These are phyloP conservation scores for Cucurbitaria berberidis DNA, from an alignment of 2,329 filamentous ascomycete genomes.

Conservation along the genomic window DNA sequence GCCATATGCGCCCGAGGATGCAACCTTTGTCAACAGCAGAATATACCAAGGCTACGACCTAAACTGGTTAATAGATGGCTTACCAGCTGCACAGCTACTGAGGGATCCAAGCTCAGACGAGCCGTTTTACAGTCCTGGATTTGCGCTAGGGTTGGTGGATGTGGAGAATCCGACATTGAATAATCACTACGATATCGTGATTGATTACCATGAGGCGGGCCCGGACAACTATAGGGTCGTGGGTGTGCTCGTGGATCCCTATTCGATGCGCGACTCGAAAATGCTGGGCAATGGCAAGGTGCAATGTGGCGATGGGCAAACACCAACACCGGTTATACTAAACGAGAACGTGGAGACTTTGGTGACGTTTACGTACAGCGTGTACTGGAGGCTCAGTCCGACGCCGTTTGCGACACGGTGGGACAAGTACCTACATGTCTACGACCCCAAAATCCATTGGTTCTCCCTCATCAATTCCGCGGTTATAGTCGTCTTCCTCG, in stretches of 20 bases:
- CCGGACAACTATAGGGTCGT: constrained; percentile 82
- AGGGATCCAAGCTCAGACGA: constrained; percentile 76
- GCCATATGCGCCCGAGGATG: constrained; percentile 69
- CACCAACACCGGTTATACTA: constrained; percentile 68
- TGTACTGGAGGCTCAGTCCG: constrained; percentile 82
- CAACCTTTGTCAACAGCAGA: constrained; percentile 80
- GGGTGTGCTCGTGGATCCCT: constrained; percentile 85
- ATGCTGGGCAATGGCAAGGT: constrained; percentile 60
- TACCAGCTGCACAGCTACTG: constrained; percentile 86
- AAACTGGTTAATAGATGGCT: constrained; percentile 94
- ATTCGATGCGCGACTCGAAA: constrained; percentile 68
- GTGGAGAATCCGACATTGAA: constrained; percentile 70
- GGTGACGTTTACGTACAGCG: constrained; percentile 89
- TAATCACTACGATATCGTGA: constrained; percentile 93
- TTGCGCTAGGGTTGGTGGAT: constrained; percentile 71
- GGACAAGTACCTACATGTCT: constrained; percentile 98
- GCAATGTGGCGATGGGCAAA: constrained; percentile 68
- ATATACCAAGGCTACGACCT: constrained; percentile 88
- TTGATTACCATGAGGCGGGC: constrained; percentile 87
- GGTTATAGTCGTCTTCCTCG: constrained; percentile 89
- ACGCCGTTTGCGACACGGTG: constrained; percentile 96
- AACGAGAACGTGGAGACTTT: constrained; percentile 66
- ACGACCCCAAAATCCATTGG: constrained; percentile 98
- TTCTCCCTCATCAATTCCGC: constrained; percentile 97
- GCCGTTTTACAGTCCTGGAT: constrained; percentile 90